A percentile compares a stretch with the other conserved stretches of the same genome.
Evolutionary conservation across 78 protist species (phyloP).

Genomic region (Monosiga brevicollis): DNA sequence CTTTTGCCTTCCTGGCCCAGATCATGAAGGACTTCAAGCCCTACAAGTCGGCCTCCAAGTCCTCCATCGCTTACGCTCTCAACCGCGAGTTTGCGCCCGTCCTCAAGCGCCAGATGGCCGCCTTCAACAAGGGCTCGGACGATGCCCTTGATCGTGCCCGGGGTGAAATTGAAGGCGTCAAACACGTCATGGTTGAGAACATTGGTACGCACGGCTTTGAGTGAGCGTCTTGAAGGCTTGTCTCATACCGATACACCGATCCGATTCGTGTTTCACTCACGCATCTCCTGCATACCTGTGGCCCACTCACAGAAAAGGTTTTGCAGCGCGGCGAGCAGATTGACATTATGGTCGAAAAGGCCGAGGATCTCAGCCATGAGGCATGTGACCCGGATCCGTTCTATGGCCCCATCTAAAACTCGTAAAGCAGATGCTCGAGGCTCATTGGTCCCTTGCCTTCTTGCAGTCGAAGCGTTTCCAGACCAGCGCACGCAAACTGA

Average conservation of each 20-base stretch:
- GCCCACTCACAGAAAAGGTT: slow-evolving; percentile 5
- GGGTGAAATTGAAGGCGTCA: slow-evolving; percentile 66
- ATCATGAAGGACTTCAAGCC: background rate
- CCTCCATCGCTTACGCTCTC: slow-evolving; percentile 44
- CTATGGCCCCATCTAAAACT: no score
- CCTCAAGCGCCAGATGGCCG: slow-evolving; percentile 22
- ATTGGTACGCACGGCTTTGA: slow-evolving; percentile 24
- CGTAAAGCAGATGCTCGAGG: no score
- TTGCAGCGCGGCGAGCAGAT: slow-evolving; percentile 43
- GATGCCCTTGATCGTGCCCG: slow-evolving; percentile 1
- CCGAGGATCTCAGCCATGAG: slow-evolving; percentile 57
- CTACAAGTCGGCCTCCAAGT: background rate
- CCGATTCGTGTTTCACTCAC: background rate
- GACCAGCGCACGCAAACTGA: background rate
- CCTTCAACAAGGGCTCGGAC: background rate
- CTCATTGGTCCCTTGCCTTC: no score
- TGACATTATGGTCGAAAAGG: slow-evolving; percentile 79
- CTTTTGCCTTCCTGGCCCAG: background rate
- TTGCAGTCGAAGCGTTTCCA: background rate
- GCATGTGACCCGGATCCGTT: no score
- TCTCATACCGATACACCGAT: background rate
- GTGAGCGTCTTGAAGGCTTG: background rate
- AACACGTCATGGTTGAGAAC: slow-evolving; percentile 62
- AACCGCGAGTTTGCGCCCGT: slow-evolving; percentile 64
- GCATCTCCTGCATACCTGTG: background rate